phyloP scores from a whole-genome alignment of 352 stramenopile genomes.

The Phytopythium helicoides region DNA sequence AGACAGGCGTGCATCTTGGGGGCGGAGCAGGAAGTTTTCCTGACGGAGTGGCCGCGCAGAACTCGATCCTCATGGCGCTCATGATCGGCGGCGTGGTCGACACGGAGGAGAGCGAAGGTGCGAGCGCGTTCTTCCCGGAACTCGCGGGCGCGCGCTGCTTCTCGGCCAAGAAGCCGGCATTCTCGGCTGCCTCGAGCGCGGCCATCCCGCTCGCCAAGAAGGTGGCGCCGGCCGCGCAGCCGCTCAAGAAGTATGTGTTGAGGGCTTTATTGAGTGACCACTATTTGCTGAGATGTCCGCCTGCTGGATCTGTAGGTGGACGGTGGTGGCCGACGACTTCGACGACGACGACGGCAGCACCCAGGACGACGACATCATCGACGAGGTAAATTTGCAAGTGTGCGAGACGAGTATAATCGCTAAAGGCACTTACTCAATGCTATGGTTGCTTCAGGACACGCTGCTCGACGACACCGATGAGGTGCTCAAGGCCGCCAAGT shows the following conservation, averaged over 20 bases:
- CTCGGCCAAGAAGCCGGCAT: conserved; percentile 63
- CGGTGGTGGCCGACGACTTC: conserved; percentile 62
- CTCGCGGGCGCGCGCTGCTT: conserved; percentile 40
- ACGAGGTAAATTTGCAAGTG: conserved; percentile 69
- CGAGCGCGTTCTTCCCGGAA: conserved; percentile 39
- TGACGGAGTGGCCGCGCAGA: too few species aligned
- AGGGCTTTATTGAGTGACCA: neutral
- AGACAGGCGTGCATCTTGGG: too few species aligned
- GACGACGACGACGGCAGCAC: conserved; percentile 39
- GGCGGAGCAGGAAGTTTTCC: too few species aligned
- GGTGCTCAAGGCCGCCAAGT: conserved; percentile 66
- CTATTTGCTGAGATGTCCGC: too few species aligned
- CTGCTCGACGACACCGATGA: conserved; percentile 83
- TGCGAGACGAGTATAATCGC: too few species aligned
- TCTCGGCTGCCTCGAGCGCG: conserved; percentile 37
- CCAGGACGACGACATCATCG: conserved; percentile 71
- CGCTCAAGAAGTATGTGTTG: conserved; percentile 37
- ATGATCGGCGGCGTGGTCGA: conserved; percentile 82
- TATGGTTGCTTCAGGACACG: conserved; percentile 43
- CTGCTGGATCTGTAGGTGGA: conserved; percentile 58
- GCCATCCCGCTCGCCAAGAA: conserved; percentile 56
- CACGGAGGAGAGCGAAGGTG: conserved; percentile 29
- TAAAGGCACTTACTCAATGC: too few species aligned
- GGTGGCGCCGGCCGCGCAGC: conserved; percentile 18
- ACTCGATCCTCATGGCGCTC: conserved; percentile 66